Evolutionary conservation across 2,329 filamentous ascomycete genomes (phyloP).

Genomic region (Colletotrichum chlorophyti): DNA sequence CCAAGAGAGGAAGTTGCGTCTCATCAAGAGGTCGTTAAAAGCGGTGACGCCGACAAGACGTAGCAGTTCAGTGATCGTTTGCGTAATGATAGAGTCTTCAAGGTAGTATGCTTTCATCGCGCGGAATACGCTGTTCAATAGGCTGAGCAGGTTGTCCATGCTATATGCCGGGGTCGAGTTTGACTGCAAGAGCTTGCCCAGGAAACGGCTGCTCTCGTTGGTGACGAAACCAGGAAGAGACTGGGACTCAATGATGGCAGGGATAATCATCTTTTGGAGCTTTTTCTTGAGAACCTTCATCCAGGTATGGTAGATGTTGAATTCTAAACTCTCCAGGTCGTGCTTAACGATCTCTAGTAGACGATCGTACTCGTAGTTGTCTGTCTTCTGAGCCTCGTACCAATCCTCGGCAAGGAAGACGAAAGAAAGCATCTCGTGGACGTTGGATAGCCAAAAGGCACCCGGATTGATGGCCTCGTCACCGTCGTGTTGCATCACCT

Average conservation of each 20-base stretch:
- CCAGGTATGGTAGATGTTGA: constrained; percentile 99
- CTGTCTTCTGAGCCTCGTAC: constrained; percentile 99
- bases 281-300: constrained; percentile 99
- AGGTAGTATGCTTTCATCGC: constrained; percentile 99
- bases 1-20: constrained; percentile 98
- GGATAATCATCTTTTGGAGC: constrained; percentile 99
- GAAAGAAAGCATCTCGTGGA: constrained; percentile 99
- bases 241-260: constrained; percentile 98
- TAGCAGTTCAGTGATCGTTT: constrained; percentile 93
- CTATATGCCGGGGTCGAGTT: constrained; percentile 95
- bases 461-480: constrained; percentile 97
- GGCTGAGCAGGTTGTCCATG: constrained; percentile 97
- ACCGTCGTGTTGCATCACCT: constrained; percentile 98
- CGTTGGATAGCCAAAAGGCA: constrained; percentile 98
- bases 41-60: constrained; percentile 94
- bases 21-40: constrained; percentile 98
- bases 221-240: constrained; percentile 98
- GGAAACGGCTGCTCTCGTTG: constrained; percentile 97
- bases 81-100: constrained; percentile 93
- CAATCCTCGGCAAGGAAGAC: constrained; percentile 99
- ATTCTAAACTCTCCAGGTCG: constrained; percentile 95
- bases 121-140: constrained; percentile 96
- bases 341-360: constrained; percentile 99
- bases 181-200: constrained; percentile 92
- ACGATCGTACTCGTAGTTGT: constrained; percentile 98